Evolutionary conservation across 176 grass and related monocot genomes (phyloP).

Genomic region (Triticum turgidum): DNA sequence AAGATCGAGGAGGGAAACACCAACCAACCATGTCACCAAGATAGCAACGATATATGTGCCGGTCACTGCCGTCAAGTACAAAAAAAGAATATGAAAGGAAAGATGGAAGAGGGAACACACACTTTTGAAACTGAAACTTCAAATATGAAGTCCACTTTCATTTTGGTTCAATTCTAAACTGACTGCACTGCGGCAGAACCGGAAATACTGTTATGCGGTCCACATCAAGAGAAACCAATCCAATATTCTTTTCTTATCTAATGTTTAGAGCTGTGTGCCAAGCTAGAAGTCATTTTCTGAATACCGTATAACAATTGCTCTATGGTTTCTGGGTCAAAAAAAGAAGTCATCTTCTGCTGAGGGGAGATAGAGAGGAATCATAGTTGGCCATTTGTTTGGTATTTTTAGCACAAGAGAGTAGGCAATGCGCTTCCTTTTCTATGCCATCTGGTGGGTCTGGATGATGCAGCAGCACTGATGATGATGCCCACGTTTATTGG

Average conservation of each 20-base stretch:
- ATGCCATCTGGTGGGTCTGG: neutral
- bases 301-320: too few relatives aligned
- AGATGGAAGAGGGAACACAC: neutral
- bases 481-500: neutral
- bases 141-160: neutral
- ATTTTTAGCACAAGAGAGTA: neutral
- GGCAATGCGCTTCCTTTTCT: conserved; percentile 10
- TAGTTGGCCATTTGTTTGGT: conserved; percentile 14
- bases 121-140: neutral
- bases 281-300: neutral
- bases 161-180: neutral
- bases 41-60: neutral
- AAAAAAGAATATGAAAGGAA: too few relatives aligned
- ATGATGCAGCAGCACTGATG: neutral
- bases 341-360: neutral
- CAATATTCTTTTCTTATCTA: neutral
- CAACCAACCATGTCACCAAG: neutral
- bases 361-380: neutral
- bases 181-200: neutral
- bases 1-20: neutral
- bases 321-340: too few relatives aligned
- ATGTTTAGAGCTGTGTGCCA: neutral
- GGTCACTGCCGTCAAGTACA: neutral
- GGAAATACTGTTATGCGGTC: neutral
- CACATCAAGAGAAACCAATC: neutral